Evolutionary conservation across 1,139 yeast species (phyloP).

Genomic region (Yamadazyma epiphylla): DNA sequence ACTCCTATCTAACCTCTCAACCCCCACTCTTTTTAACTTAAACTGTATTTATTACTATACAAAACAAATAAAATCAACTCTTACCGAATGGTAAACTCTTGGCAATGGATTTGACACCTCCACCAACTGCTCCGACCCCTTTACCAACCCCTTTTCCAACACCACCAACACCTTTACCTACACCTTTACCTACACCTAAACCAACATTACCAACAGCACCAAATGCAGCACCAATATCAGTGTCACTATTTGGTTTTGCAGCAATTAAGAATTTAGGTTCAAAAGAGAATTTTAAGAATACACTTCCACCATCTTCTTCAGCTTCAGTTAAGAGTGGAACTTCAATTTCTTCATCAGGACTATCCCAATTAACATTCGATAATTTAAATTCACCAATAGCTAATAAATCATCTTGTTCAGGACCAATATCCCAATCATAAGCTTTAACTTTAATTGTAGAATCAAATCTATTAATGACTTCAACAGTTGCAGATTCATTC

Average conservation of each 20-base stretch:
- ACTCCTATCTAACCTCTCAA: too few relatives aligned
- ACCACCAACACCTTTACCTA: conserved; percentile 31
- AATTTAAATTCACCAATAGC: conserved; percentile 66
- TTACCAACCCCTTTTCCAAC: conserved; percentile 36
- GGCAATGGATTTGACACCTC: conserved; percentile 21
- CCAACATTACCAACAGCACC: conserved; percentile 35
- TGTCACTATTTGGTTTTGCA: conserved; percentile 32
- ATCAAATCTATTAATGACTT: conserved; percentile 57
- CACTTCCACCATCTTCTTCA: conserved; percentile 59
- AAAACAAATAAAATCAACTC: conserved; percentile 1
- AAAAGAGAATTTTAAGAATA: conserved; percentile 58
- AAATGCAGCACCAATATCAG: conserved; percentile 42
- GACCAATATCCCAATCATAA: conserved; percentile 91
- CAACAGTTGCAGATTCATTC: conserved; percentile 61
- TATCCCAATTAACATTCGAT: conserved; percentile 56
- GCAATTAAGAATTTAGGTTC: conserved; percentile 64
- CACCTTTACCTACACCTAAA: conserved; percentile 46
- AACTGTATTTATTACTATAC: conserved; percentile 4
- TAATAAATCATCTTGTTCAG: conserved; percentile 74
- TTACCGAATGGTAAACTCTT: conserved; percentile 24
- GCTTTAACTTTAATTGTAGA: conserved; percentile 57
- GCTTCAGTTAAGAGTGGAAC: conserved; percentile 55
- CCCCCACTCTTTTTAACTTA: too few relatives aligned
- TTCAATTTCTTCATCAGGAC: conserved; percentile 45
- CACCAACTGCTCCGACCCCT: conserved; percentile 34